phyloP scores from a whole-genome alignment of 306 rosid genomes.

The Parietaria judaica region DNA sequence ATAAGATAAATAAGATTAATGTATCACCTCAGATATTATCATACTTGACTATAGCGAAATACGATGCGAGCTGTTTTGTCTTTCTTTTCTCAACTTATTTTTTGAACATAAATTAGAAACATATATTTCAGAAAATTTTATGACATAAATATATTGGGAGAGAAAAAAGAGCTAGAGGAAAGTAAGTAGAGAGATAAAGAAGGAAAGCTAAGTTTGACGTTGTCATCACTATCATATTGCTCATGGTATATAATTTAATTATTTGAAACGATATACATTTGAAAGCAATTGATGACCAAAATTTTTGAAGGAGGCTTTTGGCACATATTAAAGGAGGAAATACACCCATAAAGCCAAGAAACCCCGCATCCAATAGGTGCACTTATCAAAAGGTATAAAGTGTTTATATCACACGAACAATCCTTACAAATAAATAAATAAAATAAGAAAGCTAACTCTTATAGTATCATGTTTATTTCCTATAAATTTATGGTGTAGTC shows the following conservation, averaged over 20 bases:
- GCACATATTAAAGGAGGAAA: constrained; percentile 19
- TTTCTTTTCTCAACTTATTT: neutral
- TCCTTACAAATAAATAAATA: constrained; percentile 17
- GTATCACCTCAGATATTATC: constrained; percentile 20
- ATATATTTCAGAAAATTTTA: constrained; percentile 22
- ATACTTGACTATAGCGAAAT: too few relatives aligned
- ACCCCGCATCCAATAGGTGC: constrained; percentile 35
- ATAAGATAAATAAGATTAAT: too few relatives aligned
- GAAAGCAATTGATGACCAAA: constrained; percentile 5
- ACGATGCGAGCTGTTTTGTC: too few relatives aligned
- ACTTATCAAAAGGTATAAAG: constrained; percentile 29
- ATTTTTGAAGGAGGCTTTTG: constrained; percentile 9
- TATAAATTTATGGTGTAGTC: too few relatives aligned
- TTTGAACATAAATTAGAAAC: constrained; percentile 8
- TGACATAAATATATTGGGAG: constrained; percentile 13
- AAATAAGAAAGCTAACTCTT: neutral
- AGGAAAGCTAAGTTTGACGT: constrained; percentile 34
- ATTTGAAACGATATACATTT: too few relatives aligned
- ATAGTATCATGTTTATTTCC: neutral
- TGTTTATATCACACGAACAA: constrained; percentile 36
- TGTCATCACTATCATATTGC: neutral
- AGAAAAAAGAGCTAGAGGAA: neutral
- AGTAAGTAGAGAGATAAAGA: constrained; percentile 7
- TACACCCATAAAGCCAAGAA: constrained; percentile 30
- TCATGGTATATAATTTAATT: too few relatives aligned